These are phyloP conservation scores for Pythium myriotylum DNA, from an alignment of 352 stramenopile genomes.

Conservation along the genomic window DNA sequence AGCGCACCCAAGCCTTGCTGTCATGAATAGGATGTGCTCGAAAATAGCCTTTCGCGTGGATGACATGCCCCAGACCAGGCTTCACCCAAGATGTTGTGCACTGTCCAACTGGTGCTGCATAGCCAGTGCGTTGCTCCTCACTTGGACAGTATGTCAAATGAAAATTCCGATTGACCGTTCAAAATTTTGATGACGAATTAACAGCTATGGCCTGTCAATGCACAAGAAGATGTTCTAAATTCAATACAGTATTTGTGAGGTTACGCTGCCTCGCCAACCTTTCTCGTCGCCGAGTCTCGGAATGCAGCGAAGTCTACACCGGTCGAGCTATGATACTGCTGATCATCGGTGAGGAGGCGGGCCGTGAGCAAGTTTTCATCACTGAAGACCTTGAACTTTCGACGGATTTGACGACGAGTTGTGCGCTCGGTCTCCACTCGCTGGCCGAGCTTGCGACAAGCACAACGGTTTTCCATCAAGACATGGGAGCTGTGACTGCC, in stretches of 20 bases:
- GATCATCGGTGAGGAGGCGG: conserved; percentile 17
- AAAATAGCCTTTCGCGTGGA: too few relatives aligned
- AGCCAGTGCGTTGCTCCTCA: too few relatives aligned
- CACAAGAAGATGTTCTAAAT: not conserved
- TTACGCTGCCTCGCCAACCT: not conserved
- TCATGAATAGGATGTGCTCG: too few relatives aligned
- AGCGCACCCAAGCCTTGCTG: too few relatives aligned
- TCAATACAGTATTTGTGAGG: not conserved
- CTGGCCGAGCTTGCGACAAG: conserved; percentile 32
- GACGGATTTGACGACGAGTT: conserved; percentile 15
- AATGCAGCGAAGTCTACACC: not conserved
- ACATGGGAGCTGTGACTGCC: conserved; percentile 4
- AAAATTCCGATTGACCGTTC: too few relatives aligned
- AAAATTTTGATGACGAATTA: not conserved
- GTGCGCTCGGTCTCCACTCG: conserved; percentile 9
- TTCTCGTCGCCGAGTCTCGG: not conserved
- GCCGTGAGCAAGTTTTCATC: conserved; percentile 32
- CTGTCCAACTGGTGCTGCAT: too few relatives aligned
- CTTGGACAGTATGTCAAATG: too few relatives aligned
- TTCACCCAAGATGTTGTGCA: too few relatives aligned
- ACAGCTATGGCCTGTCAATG: not conserved
- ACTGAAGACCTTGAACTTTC: conserved; percentile 12
- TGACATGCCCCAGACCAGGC: too few relatives aligned
- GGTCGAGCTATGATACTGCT: not conserved
- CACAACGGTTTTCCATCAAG: conserved; percentile 7